Evolutionary conservation across 768 basidiomycete genomes (phyloP), one percentile per base, ranked within the genome.

Genomic region (Suillus tomentosus): DNA sequence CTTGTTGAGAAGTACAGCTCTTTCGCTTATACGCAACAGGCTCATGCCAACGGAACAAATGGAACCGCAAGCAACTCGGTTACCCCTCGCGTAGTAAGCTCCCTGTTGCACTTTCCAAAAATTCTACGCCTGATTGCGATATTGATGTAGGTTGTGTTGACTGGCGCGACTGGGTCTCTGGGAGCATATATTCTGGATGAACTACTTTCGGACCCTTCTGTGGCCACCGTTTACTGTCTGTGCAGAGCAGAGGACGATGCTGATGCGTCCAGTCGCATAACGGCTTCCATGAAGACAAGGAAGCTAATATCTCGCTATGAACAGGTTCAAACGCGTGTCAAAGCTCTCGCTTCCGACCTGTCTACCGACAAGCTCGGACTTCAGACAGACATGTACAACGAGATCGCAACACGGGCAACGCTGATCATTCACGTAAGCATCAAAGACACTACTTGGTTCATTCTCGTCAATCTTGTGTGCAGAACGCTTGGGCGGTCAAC

Each of bases 401-500:
- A 69, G 24, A 72, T 85, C 6, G 72, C 69, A 15, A 61, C 61
- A 13, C 65, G 73, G 45, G 76, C 75, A 5, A 85, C 84, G 0
- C 75, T 76, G 43, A 76, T 85, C n/a, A 79, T 86, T 17, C 84
- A 85, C 69, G 80, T 80, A 64, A 47, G 72, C 68, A 10, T 5
- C 6, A 13, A 37, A 24, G 34, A 7, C 13, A 13, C 24, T 22
- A 9, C 3, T 15, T 14, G 13, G 27, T 42, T 10, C 17, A 54
- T 17, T 17, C n/a, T 62, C 22, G 39, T 40, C 24, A 13, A 60
- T 47, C 51, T 40, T 36, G 19, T 13, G 17, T 37, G 24, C 58
- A 83, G 82, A 85, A 82, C 60, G 84, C 83, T 9, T 86, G 85
- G 85, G 79, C 82, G 1, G 85, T 86, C 62, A 86, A 86, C 70